Conservation (phyloP, 768 basidiomycete genomes). For the Leccinum imitatum region DNA sequence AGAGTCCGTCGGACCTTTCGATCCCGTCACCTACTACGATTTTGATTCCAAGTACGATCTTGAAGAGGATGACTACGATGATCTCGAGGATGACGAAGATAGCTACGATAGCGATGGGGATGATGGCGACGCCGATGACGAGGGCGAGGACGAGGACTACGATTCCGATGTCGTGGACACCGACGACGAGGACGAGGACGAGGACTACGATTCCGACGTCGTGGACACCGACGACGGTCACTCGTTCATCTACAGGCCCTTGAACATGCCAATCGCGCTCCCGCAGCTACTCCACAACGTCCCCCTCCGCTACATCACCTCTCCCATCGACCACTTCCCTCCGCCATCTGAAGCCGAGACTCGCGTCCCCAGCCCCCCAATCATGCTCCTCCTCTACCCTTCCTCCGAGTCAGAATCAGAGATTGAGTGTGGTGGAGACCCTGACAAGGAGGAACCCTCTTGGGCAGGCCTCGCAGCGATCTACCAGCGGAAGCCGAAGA, state of each 20-base stretch:
- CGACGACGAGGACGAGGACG: neutral
- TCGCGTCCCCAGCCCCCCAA: neutral
- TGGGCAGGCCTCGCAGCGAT: constrained; percentile 3
- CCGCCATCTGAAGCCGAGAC: neutral
- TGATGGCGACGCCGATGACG: neutral
- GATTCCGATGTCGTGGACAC: too few relatives aligned
- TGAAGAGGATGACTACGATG: neutral
- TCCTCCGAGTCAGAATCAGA: neutral
- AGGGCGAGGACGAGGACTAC: too few relatives aligned
- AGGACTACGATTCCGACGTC: too few relatives aligned
- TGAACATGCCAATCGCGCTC: constrained; percentile 3
- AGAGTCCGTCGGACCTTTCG: neutral
- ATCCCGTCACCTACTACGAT: neutral
- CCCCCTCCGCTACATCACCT: neutral
- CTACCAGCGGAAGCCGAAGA: constrained; percentile 9
- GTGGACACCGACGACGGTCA: neutral
- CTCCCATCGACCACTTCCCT: neutral
- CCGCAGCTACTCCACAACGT: constrained; percentile 2
- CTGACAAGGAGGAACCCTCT: neutral
- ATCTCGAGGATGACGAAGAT: neutral
- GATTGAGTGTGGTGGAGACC: neutral
- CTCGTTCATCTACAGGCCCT: neutral
- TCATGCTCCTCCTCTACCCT: neutral
- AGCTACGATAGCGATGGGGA: neutral
- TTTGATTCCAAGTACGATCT: neutral